phyloP scores from a whole-genome alignment of 2,329 filamentous ascomycete genomes.

The Fusarium domesticum region DNA sequence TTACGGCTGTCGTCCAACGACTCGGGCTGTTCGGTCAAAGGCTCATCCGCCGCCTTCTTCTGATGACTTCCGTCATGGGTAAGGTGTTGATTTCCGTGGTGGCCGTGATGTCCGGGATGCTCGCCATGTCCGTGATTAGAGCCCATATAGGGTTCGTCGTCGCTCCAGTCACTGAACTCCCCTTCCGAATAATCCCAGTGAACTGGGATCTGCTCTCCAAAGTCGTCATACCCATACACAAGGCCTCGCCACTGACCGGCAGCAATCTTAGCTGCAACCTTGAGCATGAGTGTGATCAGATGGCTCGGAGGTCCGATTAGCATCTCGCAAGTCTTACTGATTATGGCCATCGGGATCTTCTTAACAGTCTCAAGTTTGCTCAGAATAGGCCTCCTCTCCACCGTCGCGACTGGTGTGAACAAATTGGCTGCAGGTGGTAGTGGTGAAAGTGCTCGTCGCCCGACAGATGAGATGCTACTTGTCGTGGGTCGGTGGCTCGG shows the following conservation, averaged over 20 bases:
- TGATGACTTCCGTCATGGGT: background rate
- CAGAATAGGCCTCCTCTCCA: conserved; percentile 22
- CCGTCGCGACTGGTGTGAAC: conserved; percentile 48
- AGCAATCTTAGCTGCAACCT: conserved; percentile 74
- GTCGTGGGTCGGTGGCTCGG: conserved; percentile 26
- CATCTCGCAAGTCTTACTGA: conserved; percentile 74
- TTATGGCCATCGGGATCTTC: conserved; percentile 50
- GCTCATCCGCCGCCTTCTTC: conserved; percentile 1
- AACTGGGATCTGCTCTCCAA: conserved; percentile 53
- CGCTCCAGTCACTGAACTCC: conserved; percentile 52
- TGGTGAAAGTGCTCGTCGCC: conserved; percentile 57
- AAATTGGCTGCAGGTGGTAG: conserved; percentile 67
- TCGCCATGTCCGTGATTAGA: conserved; percentile 10
- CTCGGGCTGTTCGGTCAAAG: conserved; percentile 12
- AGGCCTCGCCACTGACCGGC: conserved; percentile 61
- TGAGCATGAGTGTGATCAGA: conserved; percentile 74
- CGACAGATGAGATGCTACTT: conserved; percentile 27
- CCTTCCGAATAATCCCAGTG: conserved; percentile 62
- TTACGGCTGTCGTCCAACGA: conserved; percentile 26
- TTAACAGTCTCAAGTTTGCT: conserved; percentile 25
- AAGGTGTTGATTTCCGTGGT: background rate
- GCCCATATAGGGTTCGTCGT: conserved; percentile 45
- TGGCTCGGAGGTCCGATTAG: conserved; percentile 78
- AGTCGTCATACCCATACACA: conserved; percentile 52
- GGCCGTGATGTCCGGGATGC: conserved; percentile 10